These are phyloP conservation scores for Eucalyptus victrix DNA, from an alignment of 345 rosid species.

Conservation along the genomic window DNA sequence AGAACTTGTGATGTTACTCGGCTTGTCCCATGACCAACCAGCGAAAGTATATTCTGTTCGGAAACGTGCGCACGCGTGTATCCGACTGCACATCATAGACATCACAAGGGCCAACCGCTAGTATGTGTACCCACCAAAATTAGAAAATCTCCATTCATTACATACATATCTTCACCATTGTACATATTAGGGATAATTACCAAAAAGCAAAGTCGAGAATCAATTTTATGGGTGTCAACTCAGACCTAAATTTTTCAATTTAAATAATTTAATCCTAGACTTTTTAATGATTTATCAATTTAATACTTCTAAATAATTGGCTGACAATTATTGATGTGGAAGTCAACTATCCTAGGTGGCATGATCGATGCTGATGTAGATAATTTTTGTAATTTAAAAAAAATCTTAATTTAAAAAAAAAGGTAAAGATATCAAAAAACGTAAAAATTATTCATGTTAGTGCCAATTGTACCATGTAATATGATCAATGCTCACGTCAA, in stretches of 20 bases:
- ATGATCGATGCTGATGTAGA: rapidly evolving
- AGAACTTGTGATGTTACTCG: background rate
- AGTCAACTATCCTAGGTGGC: background rate
- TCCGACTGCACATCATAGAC: background rate
- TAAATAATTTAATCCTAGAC: background rate
- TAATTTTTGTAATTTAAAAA: background rate
- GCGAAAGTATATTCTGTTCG: background rate
- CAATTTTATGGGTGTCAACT: background rate
- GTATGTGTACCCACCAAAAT: background rate
- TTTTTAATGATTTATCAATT: background rate
- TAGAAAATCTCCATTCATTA: background rate
- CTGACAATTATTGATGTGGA: background rate
- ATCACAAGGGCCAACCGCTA: background rate
- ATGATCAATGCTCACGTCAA: rapidly evolving
- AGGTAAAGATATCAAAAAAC: background rate
- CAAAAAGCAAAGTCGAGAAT: background rate
- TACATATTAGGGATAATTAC: background rate
- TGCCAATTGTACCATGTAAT: rapidly evolving
- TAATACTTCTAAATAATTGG: background rate
- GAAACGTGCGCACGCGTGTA: background rate
- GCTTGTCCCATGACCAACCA: background rate
- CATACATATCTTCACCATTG: background rate
- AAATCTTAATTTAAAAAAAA: too few species aligned
- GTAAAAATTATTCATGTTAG: background rate
- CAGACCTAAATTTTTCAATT: background rate